A percentile compares a stretch with the other conserved stretches of the same genome.
Evolutionary conservation across 208 protist species (phyloP).

Genomic region (Leishmania lainsoni): DNA sequence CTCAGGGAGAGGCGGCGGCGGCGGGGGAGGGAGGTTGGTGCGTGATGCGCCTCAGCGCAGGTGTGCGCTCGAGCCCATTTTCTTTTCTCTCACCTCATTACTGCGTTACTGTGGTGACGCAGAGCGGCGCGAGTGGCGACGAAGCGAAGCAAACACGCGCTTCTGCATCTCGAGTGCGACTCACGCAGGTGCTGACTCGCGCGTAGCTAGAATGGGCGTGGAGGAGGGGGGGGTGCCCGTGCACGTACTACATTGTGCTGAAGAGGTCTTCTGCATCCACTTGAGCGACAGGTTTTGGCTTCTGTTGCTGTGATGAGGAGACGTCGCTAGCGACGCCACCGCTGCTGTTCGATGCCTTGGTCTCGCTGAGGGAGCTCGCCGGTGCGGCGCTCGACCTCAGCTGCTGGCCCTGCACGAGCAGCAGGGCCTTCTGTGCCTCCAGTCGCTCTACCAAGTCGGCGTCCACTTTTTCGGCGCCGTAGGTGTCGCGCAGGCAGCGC

Average conservation of each 20-base stretch:
- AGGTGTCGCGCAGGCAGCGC: constrained; percentile 66
- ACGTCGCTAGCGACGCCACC: background rate
- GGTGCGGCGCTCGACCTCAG: background rate
- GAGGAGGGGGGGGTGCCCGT: background rate
- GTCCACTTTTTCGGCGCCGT: constrained; percentile 54
- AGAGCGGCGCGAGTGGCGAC: too few relatives aligned
- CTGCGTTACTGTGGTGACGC: too few relatives aligned
- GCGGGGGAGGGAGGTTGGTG: background rate
- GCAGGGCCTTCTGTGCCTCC: constrained; percentile 33
- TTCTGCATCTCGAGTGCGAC: too few relatives aligned
- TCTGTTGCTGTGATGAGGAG: background rate
- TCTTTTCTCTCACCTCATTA: too few relatives aligned
- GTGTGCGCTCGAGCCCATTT: too few relatives aligned
- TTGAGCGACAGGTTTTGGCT: background rate
- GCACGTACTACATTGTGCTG: background rate
- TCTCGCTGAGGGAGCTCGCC: background rate
- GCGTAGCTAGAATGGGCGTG: background rate
- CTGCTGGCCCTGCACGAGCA: background rate
- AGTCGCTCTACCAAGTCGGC: constrained; percentile 75
- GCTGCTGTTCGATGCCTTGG: background rate
- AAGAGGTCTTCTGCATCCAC: constrained; percentile 23
- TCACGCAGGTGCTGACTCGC: background rate
- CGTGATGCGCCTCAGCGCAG: background rate
- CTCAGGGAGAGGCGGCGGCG: too few relatives aligned
- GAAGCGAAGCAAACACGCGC: too few relatives aligned